phyloP scores from a whole-genome alignment of 2,329 filamentous ascomycete genomes.

The Periconia macrospinosa region DNA sequence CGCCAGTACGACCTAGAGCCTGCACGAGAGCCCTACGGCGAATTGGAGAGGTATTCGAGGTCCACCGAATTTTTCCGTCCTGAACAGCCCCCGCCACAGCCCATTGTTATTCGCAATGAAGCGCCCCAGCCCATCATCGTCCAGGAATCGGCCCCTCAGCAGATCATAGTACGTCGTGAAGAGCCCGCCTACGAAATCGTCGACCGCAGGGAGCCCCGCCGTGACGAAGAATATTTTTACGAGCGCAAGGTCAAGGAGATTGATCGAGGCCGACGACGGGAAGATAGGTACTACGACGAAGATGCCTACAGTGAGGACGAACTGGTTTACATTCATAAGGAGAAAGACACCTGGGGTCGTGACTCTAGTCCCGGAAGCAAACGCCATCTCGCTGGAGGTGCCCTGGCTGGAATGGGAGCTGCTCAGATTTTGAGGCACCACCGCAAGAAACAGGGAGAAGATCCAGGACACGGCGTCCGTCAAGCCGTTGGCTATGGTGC shows the following conservation, averaged over 20 bases:
- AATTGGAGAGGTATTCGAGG: conserved; percentile 55
- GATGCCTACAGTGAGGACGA: conserved; percentile 63
- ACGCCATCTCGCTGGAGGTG: conserved; percentile 65
- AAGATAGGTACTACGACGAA: conserved; percentile 40
- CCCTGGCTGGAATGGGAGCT: conserved; percentile 62
- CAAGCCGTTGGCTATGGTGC: conserved; percentile 63
- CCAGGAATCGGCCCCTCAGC: conserved; percentile 53
- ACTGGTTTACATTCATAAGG: conserved; percentile 61
- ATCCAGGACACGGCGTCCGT: conserved; percentile 54
- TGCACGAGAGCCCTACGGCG: conserved; percentile 39
- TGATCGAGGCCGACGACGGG: conserved; percentile 50
- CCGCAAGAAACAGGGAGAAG: conserved; percentile 58
- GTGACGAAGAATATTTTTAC: conserved; percentile 63
- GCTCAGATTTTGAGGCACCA: conserved; percentile 63
- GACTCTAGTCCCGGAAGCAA: conserved; percentile 52
- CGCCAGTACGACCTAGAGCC: conserved; percentile 36
- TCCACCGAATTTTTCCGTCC: conserved; percentile 57
- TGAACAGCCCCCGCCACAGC: conserved; percentile 38
- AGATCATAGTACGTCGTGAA: conserved; percentile 52
- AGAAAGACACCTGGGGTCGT: conserved; percentile 48
- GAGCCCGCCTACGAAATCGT: conserved; percentile 64
- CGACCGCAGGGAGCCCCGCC: conserved; percentile 50
- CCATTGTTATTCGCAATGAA: conserved; percentile 56
- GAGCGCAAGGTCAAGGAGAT: conserved; percentile 52
- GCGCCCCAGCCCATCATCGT: conserved; percentile 58